Conservation (phyloP, 73 alveolate species). For the Stentor coeruleus region DNA sequence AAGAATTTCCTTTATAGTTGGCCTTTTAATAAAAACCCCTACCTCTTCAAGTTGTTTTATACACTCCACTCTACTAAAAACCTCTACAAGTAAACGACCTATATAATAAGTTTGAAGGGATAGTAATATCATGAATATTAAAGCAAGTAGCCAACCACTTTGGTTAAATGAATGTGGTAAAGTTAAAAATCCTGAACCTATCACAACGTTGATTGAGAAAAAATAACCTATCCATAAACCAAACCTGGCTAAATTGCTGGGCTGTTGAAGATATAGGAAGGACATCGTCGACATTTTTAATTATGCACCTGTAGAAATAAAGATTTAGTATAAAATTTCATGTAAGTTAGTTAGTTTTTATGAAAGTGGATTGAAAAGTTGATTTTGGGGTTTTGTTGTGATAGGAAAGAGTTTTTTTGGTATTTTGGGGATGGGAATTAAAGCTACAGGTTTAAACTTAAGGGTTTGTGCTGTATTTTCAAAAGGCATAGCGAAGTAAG, state of each 20-base stretch:
- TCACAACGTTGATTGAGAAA: neutral
- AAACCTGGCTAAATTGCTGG: neutral
- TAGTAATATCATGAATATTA: neutral
- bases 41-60: neutral
- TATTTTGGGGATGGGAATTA: too few relatives aligned
- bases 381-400: too few relatives aligned
- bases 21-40: neutral
- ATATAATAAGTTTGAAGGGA: slow-evolving; percentile 13
- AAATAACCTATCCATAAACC: slow-evolving; percentile 3
- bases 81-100: neutral
- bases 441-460: too few relatives aligned
- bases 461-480: too few relatives aligned
- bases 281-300: neutral
- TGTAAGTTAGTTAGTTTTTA: too few relatives aligned
- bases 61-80: slow-evolving; percentile 2
- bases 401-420: too few relatives aligned
- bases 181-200: slow-evolving; percentile 13
- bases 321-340: neutral
- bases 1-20: neutral
- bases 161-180: slow-evolving; percentile 2
- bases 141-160: slow-evolving; percentile 10
- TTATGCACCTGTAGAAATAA: neutral
- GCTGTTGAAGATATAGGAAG: neutral
- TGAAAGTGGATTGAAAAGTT: too few relatives aligned
- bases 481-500: too few relatives aligned